phyloP scores from a whole-genome alignment of 805 yeast species.

The Saccharomycopsis capsularis region DNA sequence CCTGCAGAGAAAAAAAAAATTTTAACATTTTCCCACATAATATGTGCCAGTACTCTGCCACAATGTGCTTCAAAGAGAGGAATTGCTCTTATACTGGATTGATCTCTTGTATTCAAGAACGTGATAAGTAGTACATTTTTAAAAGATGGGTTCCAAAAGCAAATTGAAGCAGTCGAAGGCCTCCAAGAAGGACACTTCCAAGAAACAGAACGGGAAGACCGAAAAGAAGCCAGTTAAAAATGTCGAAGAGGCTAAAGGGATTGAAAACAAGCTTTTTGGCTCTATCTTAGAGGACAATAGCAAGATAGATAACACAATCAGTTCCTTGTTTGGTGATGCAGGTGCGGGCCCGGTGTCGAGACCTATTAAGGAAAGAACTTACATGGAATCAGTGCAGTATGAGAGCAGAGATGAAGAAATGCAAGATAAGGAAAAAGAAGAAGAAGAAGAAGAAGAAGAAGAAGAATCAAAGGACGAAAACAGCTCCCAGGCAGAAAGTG shows the following conservation, averaged over 20 bases:
- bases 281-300: slow-evolving; percentile 1
- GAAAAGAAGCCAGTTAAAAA: background rate
- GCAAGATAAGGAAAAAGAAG: slow-evolving; percentile 11
- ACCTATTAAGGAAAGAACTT: slow-evolving; percentile 30
- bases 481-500: slow-evolving; percentile 5
- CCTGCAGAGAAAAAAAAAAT: too few species aligned
- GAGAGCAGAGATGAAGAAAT: too few species aligned
- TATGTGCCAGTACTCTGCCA: too few species aligned
- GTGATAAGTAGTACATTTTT: too few species aligned
- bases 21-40: too few species aligned
- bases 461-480: background rate
- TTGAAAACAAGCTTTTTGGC: background rate
- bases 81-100: too few species aligned
- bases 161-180: background rate
- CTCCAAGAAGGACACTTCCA: background rate
- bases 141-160: background rate
- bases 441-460: slow-evolving; percentile 2
- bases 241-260: background rate
- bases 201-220: background rate
- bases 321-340: slow-evolving; percentile 16
- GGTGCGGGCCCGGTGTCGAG: slow-evolving; percentile 30
- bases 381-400: slow-evolving; percentile 2
- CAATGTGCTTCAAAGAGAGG: too few species aligned
- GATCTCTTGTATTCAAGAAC: too few species aligned
- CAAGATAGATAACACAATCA: background rate